A percentile compares a stretch with the other conserved stretches of the same genome.
Evolutionary conservation across 1,284 basidiomycete species (phyloP).

Genomic region (Agaricales sp.): DNA sequence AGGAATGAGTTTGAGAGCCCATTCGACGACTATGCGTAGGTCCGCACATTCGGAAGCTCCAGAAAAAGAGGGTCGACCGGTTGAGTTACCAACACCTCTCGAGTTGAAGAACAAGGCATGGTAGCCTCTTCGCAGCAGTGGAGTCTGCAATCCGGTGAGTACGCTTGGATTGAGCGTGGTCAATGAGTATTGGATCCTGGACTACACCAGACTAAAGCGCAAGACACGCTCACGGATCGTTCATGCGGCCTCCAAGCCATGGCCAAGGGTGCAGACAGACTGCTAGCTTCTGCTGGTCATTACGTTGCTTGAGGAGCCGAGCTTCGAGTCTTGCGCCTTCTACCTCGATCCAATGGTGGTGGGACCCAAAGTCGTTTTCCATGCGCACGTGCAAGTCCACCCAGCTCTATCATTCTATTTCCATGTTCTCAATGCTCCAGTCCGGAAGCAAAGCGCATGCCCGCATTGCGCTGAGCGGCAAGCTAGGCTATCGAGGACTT

Average conservation of each 20-base stretch:
- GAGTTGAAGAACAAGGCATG: conserved; percentile 65
- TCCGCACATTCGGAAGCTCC: conserved; percentile 60
- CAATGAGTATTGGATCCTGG: conserved; percentile 1
- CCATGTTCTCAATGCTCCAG: too few species aligned
- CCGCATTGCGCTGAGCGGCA: too few species aligned
- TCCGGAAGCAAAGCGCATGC: too few species aligned
- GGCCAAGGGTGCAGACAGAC: conserved; percentile 73
- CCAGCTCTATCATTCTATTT: too few species aligned
- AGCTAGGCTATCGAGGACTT: too few species aligned
- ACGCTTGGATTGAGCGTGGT: conserved; percentile 21
- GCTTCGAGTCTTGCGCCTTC: not conserved
- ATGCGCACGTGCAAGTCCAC: not conserved
- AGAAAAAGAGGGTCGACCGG: conserved; percentile 61
- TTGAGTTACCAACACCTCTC: conserved; percentile 62
- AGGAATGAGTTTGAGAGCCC: conserved; percentile 35
- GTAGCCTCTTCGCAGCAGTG: conserved; percentile 35
- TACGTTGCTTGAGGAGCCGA: too few species aligned
- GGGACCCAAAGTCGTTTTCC: too few species aligned
- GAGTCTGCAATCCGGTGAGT: conserved; percentile 21
- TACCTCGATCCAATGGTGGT: too few species aligned
- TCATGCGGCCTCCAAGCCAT: conserved; percentile 63
- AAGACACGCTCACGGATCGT: conserved; percentile 49
- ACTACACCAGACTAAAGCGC: not conserved
- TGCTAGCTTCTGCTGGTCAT: conserved; percentile 36
- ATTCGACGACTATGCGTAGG: conserved; percentile 47